A percentile compares a stretch with the other conserved stretches of the same genome.
phyloP scores from a whole-genome alignment of 768 basidiomycete genomes.

The Tricholoma sp. region DNA sequence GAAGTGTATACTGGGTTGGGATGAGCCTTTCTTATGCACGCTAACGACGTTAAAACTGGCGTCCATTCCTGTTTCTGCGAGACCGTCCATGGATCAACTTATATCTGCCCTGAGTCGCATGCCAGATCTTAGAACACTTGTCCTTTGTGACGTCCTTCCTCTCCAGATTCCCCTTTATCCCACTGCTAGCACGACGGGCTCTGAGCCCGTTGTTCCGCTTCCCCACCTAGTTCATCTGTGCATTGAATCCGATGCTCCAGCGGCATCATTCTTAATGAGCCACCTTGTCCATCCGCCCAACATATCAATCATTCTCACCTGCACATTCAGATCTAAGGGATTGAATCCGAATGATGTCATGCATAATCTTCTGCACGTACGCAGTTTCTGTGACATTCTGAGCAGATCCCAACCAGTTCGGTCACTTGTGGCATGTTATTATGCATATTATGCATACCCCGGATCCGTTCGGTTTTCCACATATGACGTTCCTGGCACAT shows the following conservation, averaged over 20 bases:
- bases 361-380: not conserved
- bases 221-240: not conserved
- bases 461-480: not conserved
- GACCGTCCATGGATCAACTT: not conserved
- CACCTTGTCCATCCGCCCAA: not conserved
- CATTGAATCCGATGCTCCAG: not conserved
- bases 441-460: not conserved
- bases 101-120: not conserved
- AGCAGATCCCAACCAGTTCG: not conserved
- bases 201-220: not conserved
- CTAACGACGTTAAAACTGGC: constrained; percentile 31
- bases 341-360: not conserved
- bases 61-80: not conserved
- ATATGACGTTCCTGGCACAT: not conserved
- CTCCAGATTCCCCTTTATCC: not conserved
- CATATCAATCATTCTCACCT: not conserved
- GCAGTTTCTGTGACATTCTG: not conserved
- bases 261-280: not conserved
- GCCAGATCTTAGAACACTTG: not conserved
- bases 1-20: constrained; percentile 30
- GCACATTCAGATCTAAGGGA: not conserved
- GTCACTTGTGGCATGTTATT: not conserved
- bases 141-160: not conserved
- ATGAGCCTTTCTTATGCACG: constrained; percentile 26
- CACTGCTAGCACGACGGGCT: not conserved